Conservation (phyloP, 768 basidiomycete genomes). For the Hericium rajendrae region DNA sequence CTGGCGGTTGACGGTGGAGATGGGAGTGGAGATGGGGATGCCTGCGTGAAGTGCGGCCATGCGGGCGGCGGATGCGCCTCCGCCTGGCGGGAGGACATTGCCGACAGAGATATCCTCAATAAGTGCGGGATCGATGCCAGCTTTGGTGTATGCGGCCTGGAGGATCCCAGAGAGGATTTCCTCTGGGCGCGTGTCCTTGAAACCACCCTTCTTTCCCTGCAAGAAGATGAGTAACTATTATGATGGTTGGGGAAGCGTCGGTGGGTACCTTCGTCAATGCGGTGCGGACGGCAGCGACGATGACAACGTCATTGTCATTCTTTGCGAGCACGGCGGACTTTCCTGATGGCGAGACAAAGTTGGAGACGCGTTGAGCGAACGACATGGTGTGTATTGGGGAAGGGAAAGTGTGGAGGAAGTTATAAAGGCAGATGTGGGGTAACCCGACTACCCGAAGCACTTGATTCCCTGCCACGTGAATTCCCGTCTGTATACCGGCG, state of each 20-base stretch:
- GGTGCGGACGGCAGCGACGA: slow-evolving; percentile 80
- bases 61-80: slow-evolving; percentile 73
- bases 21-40: slow-evolving; percentile 62
- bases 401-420: neutral
- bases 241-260: neutral
- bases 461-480: neutral
- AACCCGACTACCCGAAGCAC: neutral
- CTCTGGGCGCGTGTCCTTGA: slow-evolving; percentile 84
- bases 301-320: slow-evolving; percentile 81
- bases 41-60: slow-evolving; percentile 85
- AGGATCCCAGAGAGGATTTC: slow-evolving; percentile 72
- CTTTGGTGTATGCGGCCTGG: slow-evolving; percentile 58
- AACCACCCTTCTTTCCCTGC: slow-evolving; percentile 77
- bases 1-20: slow-evolving; percentile 85
- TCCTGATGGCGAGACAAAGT: slow-evolving; percentile 10
- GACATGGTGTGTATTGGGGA: slow-evolving; percentile 13
- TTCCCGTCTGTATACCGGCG: neutral
- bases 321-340: slow-evolving; percentile 40
- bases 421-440: neutral
- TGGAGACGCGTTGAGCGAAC: slow-evolving; percentile 11
- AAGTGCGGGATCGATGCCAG: slow-evolving; percentile 65
- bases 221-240: neutral
- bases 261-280: slow-evolving; percentile 78
- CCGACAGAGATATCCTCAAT: slow-evolving; percentile 83
- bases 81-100: slow-evolving; percentile 80